Evolutionary conservation across 805 yeast species (phyloP), one percentile per base, ranked within the genome.

Genomic region (Cyberlindnera galapagoensis): DNA sequence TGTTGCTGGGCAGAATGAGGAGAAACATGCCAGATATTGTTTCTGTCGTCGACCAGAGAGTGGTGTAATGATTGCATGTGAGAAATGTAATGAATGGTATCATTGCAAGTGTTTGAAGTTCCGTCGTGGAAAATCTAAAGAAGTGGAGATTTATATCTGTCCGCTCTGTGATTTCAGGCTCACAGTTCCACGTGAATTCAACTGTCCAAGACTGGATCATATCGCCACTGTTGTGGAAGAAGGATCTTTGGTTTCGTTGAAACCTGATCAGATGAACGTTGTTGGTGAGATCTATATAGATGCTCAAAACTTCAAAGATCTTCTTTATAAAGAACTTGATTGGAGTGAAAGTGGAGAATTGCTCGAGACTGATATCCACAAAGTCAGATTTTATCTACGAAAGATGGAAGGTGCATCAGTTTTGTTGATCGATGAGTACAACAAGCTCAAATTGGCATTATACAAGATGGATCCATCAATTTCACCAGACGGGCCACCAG

Each of bases 41-140:
- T 57, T 76, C 35, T 80, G 90, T 52, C 64, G 86, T 28, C 70
- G 68, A 29, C 54, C 55, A 16, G 88, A 79, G 43, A 54, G 67
- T 43, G 69, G 82, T 52, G 66, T 71, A 1, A 79, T 79, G 83
- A 71, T 78, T 27, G 80, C 73, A 37, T 80, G 88, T 56, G 87
- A 79, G 40, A 56, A 52, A 12, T 81, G 90, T 52, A 62, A 68
- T 33, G 85, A 79, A 45, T 79, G 87, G 87, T 80, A 72, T 47
- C 88, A 80, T 49, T 66, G 69, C 28, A 56, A 54, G 11, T 80
- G 88, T 53, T 60, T 80, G 26, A 67, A 66, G 31, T 47, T 62
- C 18, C 60, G 59, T 3, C 41, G 52, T 11, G 56, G 60, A 40
- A 38, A 39, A 23, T 31, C 56, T 15, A 56, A 55, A 21, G 47